These are phyloP conservation scores for Fusarium nisikadoi DNA, from an alignment of 2,329 filamentous ascomycete genomes.

Conservation along the genomic window DNA sequence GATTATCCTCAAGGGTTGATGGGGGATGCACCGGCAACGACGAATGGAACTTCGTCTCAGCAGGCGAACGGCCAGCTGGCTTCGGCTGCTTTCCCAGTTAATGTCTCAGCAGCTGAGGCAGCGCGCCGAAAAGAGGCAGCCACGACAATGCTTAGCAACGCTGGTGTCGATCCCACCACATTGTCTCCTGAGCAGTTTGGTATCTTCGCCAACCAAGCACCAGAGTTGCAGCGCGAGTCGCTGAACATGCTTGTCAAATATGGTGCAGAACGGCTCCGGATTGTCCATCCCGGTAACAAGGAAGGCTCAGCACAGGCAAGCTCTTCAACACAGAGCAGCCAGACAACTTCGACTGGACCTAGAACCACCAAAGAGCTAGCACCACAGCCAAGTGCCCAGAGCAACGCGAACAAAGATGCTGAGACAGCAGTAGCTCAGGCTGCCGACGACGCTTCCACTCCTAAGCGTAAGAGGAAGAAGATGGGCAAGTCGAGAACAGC, in stretches of 20 bases:
- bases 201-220: constrained; percentile 70
- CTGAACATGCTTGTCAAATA: constrained; percentile 67
- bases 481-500: constrained; percentile 48
- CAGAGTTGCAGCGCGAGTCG: constrained; percentile 64
- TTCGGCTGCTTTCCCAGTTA: constrained; percentile 44
- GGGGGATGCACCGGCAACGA: constrained; percentile 7
- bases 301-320: constrained; percentile 46
- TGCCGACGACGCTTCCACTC: background rate
- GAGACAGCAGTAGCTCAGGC: constrained; percentile 3
- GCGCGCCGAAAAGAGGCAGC: constrained; percentile 62
- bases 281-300: constrained; percentile 62
- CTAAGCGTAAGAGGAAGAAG: constrained; percentile 31
- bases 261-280: constrained; percentile 66
- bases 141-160: constrained; percentile 57
- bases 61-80: constrained; percentile 21
- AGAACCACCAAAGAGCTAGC: constrained; percentile 49
- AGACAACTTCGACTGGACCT: constrained; percentile 39
- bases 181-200: constrained; percentile 66
- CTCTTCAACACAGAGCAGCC: constrained; percentile 38
- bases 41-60: constrained; percentile 17
- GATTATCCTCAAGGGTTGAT: constrained; percentile 34
- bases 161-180: constrained; percentile 62
- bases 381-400: constrained; percentile 36
- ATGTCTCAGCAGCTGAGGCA: constrained; percentile 58
- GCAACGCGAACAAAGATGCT: constrained; percentile 21